Evolutionary conservation across 139 green algal species (phyloP).

Genomic region (Picochlorum sp.): DNA sequence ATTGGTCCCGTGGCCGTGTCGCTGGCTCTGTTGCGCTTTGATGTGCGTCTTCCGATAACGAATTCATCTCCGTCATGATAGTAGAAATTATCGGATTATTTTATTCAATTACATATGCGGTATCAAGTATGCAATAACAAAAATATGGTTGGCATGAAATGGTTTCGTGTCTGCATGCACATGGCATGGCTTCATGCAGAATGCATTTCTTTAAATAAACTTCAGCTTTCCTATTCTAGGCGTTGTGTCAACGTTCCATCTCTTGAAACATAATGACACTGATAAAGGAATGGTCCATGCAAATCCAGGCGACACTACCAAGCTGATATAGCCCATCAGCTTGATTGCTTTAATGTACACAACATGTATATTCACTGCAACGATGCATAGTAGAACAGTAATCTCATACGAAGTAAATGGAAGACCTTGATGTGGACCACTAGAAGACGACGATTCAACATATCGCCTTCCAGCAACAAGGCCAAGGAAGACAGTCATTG

Average conservation of each 20-base stretch:
- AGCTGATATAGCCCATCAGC: constrained; percentile 6
- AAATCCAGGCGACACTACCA: constrained; percentile 25
- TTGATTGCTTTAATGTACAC: constrained; percentile 8
- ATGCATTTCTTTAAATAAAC: neutral
- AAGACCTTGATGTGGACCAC: no score
- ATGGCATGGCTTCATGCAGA: no score
- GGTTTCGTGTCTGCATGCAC: no score
- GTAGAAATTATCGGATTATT: no score
- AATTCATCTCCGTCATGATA: no score
- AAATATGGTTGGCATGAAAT: no score
- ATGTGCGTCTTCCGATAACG: no score
- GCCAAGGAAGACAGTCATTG: constrained; percentile 38
- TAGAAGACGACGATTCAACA: neutral
- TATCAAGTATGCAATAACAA: no score
- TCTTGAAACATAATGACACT: constrained; percentile 12
- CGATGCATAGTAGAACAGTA: neutral
- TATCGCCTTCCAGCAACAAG: constrained; percentile 17
- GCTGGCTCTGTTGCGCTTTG: no score
- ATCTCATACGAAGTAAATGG: neutral
- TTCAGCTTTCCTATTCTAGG: neutral
- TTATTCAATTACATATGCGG: no score
- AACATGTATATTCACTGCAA: constrained; percentile 4
- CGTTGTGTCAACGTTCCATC: neutral
- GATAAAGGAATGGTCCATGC: constrained; percentile 31
- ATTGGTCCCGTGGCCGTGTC: no score